Conservation (phyloP, 305 asterid genomes). For the Solanum chacoense region DNA sequence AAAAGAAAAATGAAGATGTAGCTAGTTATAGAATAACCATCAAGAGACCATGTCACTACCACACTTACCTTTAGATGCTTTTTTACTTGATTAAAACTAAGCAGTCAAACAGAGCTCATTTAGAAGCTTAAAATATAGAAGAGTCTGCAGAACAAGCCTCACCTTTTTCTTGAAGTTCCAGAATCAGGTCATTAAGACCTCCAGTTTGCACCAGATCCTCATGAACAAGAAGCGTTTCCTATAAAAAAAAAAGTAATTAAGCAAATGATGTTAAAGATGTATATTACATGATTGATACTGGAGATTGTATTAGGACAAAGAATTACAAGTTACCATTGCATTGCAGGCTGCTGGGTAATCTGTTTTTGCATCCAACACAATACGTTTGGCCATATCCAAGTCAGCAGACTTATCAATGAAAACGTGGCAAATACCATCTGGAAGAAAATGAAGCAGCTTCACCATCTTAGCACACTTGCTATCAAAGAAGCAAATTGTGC, state of each 20-base stretch:
- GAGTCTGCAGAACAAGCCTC: constrained; percentile 7
- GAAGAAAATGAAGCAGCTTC: constrained; percentile 18
- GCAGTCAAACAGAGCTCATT: not conserved
- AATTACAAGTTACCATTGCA: constrained; percentile 53
- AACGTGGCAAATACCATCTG: constrained; percentile 97
- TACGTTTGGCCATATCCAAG: constrained; percentile 75
- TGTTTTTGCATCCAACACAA: constrained; percentile 78
- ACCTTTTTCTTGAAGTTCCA: constrained; percentile 91
- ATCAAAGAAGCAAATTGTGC: not conserved
- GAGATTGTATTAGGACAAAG: not conserved
- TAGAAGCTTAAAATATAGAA: not conserved
- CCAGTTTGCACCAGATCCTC: constrained; percentile 61
- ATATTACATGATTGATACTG: not conserved
- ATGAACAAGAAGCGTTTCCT: constrained; percentile 96
- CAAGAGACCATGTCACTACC: not conserved
- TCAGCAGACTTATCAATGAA: constrained; percentile 82
- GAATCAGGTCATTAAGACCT: constrained; percentile 47
- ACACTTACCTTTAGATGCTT: not conserved
- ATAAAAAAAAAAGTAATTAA: constrained; percentile 1
- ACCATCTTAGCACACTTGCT: constrained; percentile 1
- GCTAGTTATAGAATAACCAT: not conserved
- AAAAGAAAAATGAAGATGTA: not conserved
- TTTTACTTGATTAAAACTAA: not conserved
- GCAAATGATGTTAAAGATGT: not conserved
- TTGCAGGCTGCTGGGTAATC: constrained; percentile 92